Base-by-base conservation (phyloP, 108 stramenopile genomes). In the Fistulifera solaris region DNA sequence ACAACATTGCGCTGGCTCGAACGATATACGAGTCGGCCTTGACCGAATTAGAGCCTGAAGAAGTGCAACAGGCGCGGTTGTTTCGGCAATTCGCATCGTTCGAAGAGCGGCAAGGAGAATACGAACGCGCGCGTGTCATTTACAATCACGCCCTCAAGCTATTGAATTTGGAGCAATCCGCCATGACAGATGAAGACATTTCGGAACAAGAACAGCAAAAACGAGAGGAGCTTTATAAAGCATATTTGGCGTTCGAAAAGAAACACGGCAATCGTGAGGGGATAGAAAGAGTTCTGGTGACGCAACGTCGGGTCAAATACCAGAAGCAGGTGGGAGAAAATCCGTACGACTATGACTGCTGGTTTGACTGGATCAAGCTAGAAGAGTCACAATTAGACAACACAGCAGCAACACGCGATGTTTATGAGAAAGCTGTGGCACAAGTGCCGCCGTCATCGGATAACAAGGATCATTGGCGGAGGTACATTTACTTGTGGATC, bases 401-500 rank as follows among this genome's bases (percentile, higher is more conserved):
- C 22, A 14, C 31, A 10, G 35, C 61, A 5, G 38, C 31, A 13
- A 62, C 68, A n/a, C 76, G 90, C 43, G 90, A 87, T 19, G 87
- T 92, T 2, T 99, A 96, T 63, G 96, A 97, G 71, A 80, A 91
- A 47, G 99, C 99, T 6, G 87, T 97, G 24, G 77, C 87, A 18
- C 77, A 96, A 48, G 56, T 96, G 26, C 95, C 93, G 31, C 96
- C 96, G 17, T 35, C 31, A 35, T 58, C 69, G 25, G 56, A 75
- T 12, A 76, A 96, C 40, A 99, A 98, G 63, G 83, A 90, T 26
- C 83, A 82, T 63, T 99, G 99, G 99, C 78, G 79, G 61, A 68
- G 98, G 23, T 99, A 99, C 70, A 96, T 99, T 48, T 99, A 92
- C 57, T 73, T 99, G 27, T 99, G 96, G 96, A 94, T 98, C 52